Evolutionary conservation across 768 basidiomycete species (phyloP), one percentile per base, ranked within the genome.

Genomic region (Mycena polygramma): DNA sequence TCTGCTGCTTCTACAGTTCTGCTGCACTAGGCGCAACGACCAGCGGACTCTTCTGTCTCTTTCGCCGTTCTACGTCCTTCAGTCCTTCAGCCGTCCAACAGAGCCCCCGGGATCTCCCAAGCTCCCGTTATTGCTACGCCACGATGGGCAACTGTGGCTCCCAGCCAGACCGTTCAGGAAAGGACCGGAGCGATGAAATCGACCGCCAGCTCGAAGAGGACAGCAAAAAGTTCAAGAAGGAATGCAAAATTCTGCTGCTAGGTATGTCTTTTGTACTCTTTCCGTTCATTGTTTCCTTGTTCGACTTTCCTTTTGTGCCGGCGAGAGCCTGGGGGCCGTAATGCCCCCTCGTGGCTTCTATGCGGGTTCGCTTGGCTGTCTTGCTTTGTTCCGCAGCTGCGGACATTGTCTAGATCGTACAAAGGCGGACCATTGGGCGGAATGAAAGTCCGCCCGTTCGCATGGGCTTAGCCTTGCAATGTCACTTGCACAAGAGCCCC

Each of bases 171-270:
- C 69, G 69, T 15, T 62, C 45, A 0, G 72, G 63, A 30, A 70
- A 70, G 54, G 69, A 69, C 22, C 62, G 73, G 37, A 74, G 73
- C 75, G 87, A 89, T 69, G 87, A 84, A 77, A 90, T 89, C 61
- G 89, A 89, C 80, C 83, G 78, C 71, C 88, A 89, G 80, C 83
- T 90, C 68, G 87, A 87, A 78, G 82, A 84, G 69, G 89, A 90
- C 79, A 79, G 85, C 59, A 82, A 86, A 78, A 84, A 84, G 78
- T 82, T 82, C 57, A 87, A 85, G 80, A 88, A 87, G 68, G 88
- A 88, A 78, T 85, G 87, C 75, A 89, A 91, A 79, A 90, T 91
- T 85, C 76, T 91, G 64, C 77, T 92, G 65, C 83, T 92, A 61
- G 91, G 70, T 71, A 41, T 46, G 70, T 62, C 55, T 53, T 46